Conservation (phyloP, 2,329 filamentous ascomycete species). For the Ophiostoma perfectum region DNA sequence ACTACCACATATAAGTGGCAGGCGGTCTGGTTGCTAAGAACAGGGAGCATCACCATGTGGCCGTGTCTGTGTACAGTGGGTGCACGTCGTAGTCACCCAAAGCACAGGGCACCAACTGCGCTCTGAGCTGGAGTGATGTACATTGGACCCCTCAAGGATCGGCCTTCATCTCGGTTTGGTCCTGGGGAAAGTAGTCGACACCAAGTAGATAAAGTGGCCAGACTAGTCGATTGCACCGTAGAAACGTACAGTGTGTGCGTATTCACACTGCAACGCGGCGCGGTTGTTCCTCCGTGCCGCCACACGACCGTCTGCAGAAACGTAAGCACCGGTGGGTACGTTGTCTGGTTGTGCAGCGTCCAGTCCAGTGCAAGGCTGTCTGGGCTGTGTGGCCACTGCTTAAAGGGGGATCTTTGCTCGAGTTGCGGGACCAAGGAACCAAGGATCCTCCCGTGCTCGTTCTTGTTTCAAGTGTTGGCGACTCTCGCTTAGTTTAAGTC, state of each 20-base stretch:
- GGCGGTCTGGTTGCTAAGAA: neutral
- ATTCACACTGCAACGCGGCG: constrained; percentile 6
- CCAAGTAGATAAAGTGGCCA: neutral
- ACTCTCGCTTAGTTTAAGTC: neutral
- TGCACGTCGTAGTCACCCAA: neutral
- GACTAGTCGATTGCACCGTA: neutral
- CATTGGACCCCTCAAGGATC: too few species aligned
- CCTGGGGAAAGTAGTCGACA: neutral
- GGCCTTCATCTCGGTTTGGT: constrained; percentile 2
- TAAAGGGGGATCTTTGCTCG: neutral
- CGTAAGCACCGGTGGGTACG: neutral
- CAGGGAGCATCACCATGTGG: neutral
- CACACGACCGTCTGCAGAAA: neutral
- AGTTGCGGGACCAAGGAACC: neutral
- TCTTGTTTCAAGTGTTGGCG: constrained; percentile 1
- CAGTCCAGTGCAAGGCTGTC: neutral
- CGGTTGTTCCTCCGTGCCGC: neutral
- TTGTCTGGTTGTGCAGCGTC: too few species aligned
- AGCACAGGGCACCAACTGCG: too few species aligned
- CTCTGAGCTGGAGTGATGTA: too few species aligned
- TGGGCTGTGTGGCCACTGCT: constrained; percentile 1
- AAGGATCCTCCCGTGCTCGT: neutral
- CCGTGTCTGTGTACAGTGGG: constrained; percentile 6
- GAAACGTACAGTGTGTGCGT: neutral
- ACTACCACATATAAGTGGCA: neutral